A percentile compares a stretch with the other conserved stretches of the same genome.
Conservation (phyloP, 106 monocot genomes). For the Dioscorea dumetorum region DNA sequence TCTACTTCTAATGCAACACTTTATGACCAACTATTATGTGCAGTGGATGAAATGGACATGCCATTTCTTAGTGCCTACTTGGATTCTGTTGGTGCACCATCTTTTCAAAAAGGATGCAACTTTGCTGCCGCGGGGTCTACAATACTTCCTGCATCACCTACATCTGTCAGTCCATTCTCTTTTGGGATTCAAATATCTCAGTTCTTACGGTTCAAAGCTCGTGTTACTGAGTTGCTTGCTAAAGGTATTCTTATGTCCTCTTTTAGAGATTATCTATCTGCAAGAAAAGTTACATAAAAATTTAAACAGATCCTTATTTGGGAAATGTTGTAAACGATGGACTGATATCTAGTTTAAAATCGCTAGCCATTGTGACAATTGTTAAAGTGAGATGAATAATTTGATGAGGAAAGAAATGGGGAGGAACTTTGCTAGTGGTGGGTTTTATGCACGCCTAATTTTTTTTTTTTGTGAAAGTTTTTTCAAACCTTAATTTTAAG, state of each 20-base stretch:
- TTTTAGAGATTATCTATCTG: not conserved
- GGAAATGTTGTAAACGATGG: too few relatives aligned
- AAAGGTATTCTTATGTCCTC: slow-evolving; percentile 31
- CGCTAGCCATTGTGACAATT: too few relatives aligned
- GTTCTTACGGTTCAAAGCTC: slow-evolving; percentile 59
- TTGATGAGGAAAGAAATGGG: too few relatives aligned
- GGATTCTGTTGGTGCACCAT: slow-evolving; percentile 69
- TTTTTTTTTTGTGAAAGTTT: too few relatives aligned
- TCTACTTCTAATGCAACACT: too few relatives aligned
- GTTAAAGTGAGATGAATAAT: too few relatives aligned
- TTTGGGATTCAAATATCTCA: slow-evolving; percentile 80
- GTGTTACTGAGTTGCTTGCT: slow-evolving; percentile 61
- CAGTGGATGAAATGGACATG: slow-evolving; percentile 76
- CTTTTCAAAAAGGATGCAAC: slow-evolving; percentile 63
- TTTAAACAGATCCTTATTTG: too few relatives aligned
- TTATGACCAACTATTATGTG: slow-evolving; percentile 10
- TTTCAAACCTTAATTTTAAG: too few relatives aligned
- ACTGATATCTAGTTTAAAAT: too few relatives aligned
- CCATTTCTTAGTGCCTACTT: slow-evolving; percentile 72
- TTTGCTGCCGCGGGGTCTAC: slow-evolving; percentile 81
- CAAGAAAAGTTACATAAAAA: too few relatives aligned
- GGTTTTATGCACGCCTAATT: too few relatives aligned
- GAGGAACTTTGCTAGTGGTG: too few relatives aligned
- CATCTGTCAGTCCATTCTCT: slow-evolving; percentile 80
- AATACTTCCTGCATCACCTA: slow-evolving; percentile 60